Percentiles rank a stretch among this genome's conserved stretches.
These are phyloP conservation scores for Juncus inflexus DNA, from an alignment of 176 grass and related monocot species.

Conservation along the genomic window DNA sequence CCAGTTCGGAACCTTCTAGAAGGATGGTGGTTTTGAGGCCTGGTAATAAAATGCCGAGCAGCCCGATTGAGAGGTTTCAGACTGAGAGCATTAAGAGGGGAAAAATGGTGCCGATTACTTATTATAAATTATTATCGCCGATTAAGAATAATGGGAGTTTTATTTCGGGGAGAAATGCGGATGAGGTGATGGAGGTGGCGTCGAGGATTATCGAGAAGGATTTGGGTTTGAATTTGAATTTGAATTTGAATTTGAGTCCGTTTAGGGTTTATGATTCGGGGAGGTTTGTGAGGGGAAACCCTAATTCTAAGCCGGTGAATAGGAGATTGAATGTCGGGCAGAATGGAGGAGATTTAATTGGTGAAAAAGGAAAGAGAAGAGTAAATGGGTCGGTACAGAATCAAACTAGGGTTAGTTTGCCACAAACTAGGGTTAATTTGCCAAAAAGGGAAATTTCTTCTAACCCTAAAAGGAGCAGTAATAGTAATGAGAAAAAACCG, in stretches of 20 bases:
- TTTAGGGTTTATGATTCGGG: slow-evolving; percentile 40
- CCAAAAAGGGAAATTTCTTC: slow-evolving; percentile 42
- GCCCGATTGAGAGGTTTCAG: slow-evolving; percentile 74
- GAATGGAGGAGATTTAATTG: slow-evolving; percentile 37
- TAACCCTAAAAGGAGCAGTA: slow-evolving; percentile 40
- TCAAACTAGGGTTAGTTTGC: slow-evolving; percentile 34
- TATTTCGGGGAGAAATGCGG: slow-evolving; percentile 57
- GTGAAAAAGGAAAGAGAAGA: slow-evolving; percentile 46
- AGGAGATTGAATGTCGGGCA: slow-evolving; percentile 11
- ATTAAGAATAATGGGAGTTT: slow-evolving; percentile 47
- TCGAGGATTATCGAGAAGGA: slow-evolving; percentile 59
- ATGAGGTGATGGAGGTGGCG: slow-evolving; percentile 76
- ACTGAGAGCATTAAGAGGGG: slow-evolving; percentile 58
- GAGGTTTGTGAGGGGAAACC: slow-evolving; percentile 29
- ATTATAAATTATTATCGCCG: slow-evolving; percentile 51
- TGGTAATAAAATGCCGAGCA: slow-evolving; percentile 59
- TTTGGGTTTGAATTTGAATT: slow-evolving; percentile 28
- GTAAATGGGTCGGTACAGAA: slow-evolving; percentile 25
- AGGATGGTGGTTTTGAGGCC: slow-evolving; percentile 25
- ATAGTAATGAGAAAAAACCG: slow-evolving; percentile 33
- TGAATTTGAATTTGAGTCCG: slow-evolving; percentile 27
- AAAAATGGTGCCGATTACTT: slow-evolving; percentile 49
- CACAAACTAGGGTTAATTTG: slow-evolving; percentile 32
- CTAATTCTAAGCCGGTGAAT: slow-evolving; percentile 22
- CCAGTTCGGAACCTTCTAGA: neutral